Conservation (phyloP, 1,284 basidiomycete genomes). For the Peniophora sp. region DNA sequence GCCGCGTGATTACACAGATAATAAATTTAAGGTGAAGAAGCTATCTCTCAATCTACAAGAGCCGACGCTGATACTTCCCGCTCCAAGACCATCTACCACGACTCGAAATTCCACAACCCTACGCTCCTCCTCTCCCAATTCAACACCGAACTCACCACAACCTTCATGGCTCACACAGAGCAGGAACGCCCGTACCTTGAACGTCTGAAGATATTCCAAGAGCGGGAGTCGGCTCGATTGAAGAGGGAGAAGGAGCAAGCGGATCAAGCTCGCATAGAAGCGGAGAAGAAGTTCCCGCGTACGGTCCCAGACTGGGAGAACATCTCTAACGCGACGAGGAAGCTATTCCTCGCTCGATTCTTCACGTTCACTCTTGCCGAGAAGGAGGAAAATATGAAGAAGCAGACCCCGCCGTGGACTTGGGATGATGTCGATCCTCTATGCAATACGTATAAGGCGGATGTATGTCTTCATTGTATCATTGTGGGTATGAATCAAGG, state of each 20-base stretch:
- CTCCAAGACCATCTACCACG: background rate
- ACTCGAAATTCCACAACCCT: background rate
- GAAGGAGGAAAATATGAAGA: conserved; percentile 39
- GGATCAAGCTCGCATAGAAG: too few relatives aligned
- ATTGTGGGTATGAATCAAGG: too few relatives aligned
- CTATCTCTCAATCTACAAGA: background rate
- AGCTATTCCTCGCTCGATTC: conserved; percentile 45
- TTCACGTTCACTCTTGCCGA: conserved; percentile 27
- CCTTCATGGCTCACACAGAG: too few relatives aligned
- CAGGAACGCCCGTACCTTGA: too few relatives aligned
- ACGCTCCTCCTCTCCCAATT: too few relatives aligned
- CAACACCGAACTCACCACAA: too few relatives aligned
- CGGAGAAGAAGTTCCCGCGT: conserved; percentile 35
- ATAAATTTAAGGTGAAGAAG: background rate
- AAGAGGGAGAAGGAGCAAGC: too few relatives aligned
- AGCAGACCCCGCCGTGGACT: conserved; percentile 39
- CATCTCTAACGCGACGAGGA: conserved; percentile 34
- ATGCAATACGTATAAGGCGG: conserved; percentile 26
- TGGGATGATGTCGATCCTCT: conserved; percentile 38
- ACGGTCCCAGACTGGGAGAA: conserved; percentile 34
- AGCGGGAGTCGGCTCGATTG: too few relatives aligned
- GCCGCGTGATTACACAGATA: background rate
- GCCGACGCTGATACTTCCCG: too few relatives aligned
- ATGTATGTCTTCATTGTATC: conserved; percentile 24
- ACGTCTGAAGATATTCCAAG: too few relatives aligned